phyloP scores from a whole-genome alignment of 495 filamentous ascomycete species.

The Hyaloscypha finlandica region DNA sequence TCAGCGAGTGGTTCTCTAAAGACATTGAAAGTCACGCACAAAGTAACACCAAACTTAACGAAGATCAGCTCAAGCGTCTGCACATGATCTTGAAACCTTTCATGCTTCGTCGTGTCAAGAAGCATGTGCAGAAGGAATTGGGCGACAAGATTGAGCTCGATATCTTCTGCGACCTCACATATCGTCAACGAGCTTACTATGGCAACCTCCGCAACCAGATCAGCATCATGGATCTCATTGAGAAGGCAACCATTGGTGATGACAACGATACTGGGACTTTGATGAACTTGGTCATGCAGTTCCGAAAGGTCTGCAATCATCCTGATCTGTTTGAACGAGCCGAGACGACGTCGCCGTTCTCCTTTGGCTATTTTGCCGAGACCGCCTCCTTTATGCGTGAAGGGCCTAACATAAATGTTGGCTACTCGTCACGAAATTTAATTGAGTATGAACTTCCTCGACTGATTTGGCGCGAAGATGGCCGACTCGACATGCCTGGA shows the following conservation, averaged over 20 bases:
- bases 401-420: constrained; percentile 74
- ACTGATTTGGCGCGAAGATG: constrained; percentile 73
- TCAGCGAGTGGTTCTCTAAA: constrained; percentile 99
- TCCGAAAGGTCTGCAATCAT: constrained; percentile 99
- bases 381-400: constrained; percentile 93
- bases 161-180: constrained; percentile 94
- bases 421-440: constrained; percentile 82
- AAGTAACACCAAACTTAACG: constrained; percentile 97
- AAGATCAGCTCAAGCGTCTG: constrained; percentile 91
- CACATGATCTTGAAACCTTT: constrained; percentile 99
- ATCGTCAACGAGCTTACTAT: constrained; percentile 95
- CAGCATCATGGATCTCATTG: constrained; percentile 97
- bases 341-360: constrained; percentile 85
- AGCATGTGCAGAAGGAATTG: constrained; percentile 97
- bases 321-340: constrained; percentile 96
- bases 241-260: constrained; percentile 93
- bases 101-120: constrained; percentile 99
- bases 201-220: constrained; percentile 90
- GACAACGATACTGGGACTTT: constrained; percentile 92
- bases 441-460: constrained; percentile 84
- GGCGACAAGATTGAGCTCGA: constrained; percentile 98
- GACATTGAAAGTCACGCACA: constrained; percentile 98
- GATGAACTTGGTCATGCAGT: constrained; percentile 99
- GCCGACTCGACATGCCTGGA: constrained; percentile 75
- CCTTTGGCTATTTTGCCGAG: constrained; percentile 82